These are phyloP conservation scores for Lotus japonicus DNA, from an alignment of 306 rosid species.

Conservation along the genomic window DNA sequence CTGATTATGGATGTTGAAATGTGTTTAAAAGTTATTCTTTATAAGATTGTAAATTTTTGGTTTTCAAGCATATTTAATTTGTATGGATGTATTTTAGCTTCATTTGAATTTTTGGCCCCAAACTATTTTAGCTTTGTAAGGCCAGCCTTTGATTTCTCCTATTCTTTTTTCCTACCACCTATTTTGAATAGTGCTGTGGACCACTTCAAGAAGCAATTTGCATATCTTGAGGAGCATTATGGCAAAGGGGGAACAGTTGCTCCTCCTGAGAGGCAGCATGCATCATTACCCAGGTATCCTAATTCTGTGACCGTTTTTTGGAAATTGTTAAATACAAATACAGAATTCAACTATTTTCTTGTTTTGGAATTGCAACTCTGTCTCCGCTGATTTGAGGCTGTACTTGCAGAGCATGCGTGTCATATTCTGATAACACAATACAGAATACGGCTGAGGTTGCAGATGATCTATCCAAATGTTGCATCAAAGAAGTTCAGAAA, in stretches of 20 bases:
- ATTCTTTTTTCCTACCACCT: not conserved
- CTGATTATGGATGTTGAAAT: not conserved
- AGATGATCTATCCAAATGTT: conserved; percentile 75
- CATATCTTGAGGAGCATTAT: conserved; percentile 92
- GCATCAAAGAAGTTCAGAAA: conserved; percentile 76
- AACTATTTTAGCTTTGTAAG: not conserved
- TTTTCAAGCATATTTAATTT: not conserved
- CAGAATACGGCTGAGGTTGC: conserved; percentile 62
- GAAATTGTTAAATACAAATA: not conserved
- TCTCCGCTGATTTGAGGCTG: conserved; percentile 26
- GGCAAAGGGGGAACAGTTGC: conserved; percentile 76
- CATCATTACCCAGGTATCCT: conserved; percentile 84
- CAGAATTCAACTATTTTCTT: conserved; percentile 1
- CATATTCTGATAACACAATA: conserved; percentile 56
- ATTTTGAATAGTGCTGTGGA: conserved; percentile 78
- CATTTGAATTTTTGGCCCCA: not conserved
- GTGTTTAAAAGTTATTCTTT: not conserved
- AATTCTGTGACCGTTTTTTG: conserved; percentile 12
- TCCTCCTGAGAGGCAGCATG: conserved; percentile 95
- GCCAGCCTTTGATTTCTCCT: not conserved
- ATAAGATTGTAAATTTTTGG: conserved; percentile 10
- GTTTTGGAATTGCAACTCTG: not conserved
- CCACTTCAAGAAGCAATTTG: conserved; percentile 97
- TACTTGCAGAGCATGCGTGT: conserved; percentile 67
- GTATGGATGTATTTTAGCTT: not conserved